Percentiles rank a stretch among this genome's conserved stretches.
Evolutionary conservation across 495 filamentous ascomycete species (phyloP).

Genomic region (Tuber borchii): DNA sequence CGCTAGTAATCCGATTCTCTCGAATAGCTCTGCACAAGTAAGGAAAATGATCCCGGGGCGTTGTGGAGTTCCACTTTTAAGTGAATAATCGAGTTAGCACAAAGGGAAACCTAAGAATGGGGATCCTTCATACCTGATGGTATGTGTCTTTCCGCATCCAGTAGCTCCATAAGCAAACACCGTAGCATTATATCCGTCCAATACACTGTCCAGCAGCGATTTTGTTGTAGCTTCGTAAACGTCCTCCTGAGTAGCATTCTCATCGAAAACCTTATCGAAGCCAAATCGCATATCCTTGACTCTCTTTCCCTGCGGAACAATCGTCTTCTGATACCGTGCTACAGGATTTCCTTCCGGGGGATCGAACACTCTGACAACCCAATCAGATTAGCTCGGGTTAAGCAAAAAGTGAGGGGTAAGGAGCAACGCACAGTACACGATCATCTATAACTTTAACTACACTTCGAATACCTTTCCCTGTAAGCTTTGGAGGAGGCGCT

Average conservation of each 20-base stretch:
- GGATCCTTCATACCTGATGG: constrained; percentile 53
- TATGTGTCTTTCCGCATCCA: constrained; percentile 97
- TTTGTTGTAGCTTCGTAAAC: constrained; percentile 94
- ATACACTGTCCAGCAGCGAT: constrained; percentile 80
- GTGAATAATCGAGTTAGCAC: constrained; percentile 18
- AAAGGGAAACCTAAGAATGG: constrained; percentile 7
- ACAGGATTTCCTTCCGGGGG: constrained; percentile 94
- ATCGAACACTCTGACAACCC: constrained; percentile 72
- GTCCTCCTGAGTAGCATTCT: constrained; percentile 85
- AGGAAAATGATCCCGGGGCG: constrained; percentile 97
- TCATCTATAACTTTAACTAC: constrained; percentile 97
- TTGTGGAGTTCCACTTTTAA: constrained; percentile 74
- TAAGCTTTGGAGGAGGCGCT: constrained; percentile 73
- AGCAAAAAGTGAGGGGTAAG: background rate
- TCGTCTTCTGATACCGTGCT: constrained; percentile 77
- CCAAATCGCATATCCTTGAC: constrained; percentile 97
- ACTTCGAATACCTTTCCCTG: constrained; percentile 75
- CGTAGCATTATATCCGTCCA: constrained; percentile 97
- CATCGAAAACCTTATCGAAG: constrained; percentile 96
- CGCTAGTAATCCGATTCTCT: constrained; percentile 78
- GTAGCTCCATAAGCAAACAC: constrained; percentile 98
- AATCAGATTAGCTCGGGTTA: constrained; percentile 32
- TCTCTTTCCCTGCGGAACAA: constrained; percentile 78
- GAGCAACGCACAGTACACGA: constrained; percentile 74
- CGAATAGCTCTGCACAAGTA: constrained; percentile 97